Conservation (phyloP, 805 yeast species). For the Ogataea ramenticola region DNA sequence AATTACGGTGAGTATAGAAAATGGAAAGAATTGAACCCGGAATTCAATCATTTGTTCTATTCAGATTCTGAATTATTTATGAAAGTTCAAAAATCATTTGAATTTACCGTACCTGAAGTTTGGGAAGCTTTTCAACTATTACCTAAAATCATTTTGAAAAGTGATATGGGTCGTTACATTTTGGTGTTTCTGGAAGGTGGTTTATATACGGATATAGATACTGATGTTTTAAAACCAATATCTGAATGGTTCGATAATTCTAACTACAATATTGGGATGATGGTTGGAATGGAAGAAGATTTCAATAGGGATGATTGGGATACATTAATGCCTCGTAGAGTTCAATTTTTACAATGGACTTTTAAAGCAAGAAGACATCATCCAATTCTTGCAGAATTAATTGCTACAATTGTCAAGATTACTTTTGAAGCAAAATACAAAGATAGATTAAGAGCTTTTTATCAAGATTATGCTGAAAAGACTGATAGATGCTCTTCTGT, state of each 20-base stretch:
- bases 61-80: constrained; percentile 47
- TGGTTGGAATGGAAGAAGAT: constrained; percentile 87
- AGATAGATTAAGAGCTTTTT: constrained; percentile 30
- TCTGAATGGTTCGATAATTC: constrained; percentile 48
- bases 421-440: constrained; percentile 47
- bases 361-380: constrained; percentile 81
- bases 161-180: constrained; percentile 84
- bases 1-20: constrained; percentile 36
- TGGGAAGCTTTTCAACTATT: constrained; percentile 60
- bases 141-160: constrained; percentile 75
- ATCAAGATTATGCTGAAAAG: constrained; percentile 17
- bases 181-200: constrained; percentile 83
- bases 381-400: constrained; percentile 70
- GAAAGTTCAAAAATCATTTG: constrained; percentile 42
- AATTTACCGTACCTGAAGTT: constrained; percentile 63
- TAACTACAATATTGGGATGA: constrained; percentile 50
- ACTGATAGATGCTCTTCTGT: constrained; percentile 52
- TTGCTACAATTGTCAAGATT: constrained; percentile 65
- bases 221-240: constrained; percentile 58
- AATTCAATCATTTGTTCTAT: constrained; percentile 58
- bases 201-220: constrained; percentile 81
- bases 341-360: constrained; percentile 94
- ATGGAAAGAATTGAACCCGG: constrained; percentile 58
- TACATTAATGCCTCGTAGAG: constrained; percentile 77
- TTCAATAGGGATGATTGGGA: constrained; percentile 88